A percentile compares a stretch with the other conserved stretches of the same genome.
Conservation (phyloP, 2,329 filamentous ascomycete genomes). For the Neonectria faginata region DNA sequence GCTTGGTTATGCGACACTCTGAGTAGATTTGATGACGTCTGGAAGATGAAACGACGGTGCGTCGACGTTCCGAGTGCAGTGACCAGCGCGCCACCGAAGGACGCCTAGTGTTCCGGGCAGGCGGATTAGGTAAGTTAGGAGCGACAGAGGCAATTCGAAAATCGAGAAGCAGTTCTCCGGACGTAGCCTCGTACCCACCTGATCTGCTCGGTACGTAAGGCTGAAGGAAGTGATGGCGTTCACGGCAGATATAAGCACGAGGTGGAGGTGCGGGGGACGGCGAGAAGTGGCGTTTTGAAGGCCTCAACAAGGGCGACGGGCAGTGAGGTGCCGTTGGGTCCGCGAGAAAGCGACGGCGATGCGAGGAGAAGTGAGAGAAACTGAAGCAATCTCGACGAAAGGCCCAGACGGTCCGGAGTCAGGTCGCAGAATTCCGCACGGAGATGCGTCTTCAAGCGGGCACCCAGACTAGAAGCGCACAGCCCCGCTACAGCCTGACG, state of each 20-base stretch:
- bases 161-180: constrained; percentile 2
- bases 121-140: constrained; percentile 19
- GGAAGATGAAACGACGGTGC: constrained; percentile 19
- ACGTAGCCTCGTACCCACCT: constrained; percentile 14
- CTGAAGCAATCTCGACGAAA: constrained; percentile 10
- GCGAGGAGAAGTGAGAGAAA: neutral
- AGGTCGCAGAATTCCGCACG: constrained; percentile 3
- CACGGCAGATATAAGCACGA: constrained; percentile 17
- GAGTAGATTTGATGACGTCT: constrained; percentile 11
- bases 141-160: constrained; percentile 4
- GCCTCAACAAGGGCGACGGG: neutral
- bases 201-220: constrained; percentile 13
- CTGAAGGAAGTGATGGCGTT: constrained; percentile 15
- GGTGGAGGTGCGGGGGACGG: constrained; percentile 19
- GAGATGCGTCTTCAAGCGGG: constrained; percentile 16
- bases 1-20: constrained; percentile 1
- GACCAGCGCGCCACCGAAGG: constrained; percentile 16
- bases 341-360: neutral
- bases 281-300: constrained; percentile 5
- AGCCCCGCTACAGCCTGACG: constrained; percentile 14
- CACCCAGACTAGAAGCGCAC: constrained; percentile 11
- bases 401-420: constrained; percentile 1
- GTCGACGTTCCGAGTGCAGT: constrained; percentile 21
- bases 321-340: neutral
- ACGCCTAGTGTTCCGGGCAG: constrained; percentile 14